These are phyloP conservation scores for Corynascus novoguineensis DNA, from an alignment of 495 filamentous ascomycete species.

Conservation along the genomic window DNA sequence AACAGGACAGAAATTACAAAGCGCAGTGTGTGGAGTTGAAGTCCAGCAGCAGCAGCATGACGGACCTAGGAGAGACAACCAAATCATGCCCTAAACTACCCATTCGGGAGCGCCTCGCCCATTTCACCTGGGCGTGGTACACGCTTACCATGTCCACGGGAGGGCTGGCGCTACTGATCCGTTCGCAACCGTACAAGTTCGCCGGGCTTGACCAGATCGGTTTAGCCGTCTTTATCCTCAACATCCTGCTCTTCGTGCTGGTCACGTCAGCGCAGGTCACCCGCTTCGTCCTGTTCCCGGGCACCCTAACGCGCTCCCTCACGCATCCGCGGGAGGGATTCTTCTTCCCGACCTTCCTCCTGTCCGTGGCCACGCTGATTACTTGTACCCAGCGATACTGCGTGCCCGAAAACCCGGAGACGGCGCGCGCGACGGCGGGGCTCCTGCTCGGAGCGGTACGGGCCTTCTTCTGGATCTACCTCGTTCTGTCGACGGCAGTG, in stretches of 20 bases:
- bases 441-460: conserved; percentile 35
- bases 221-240: conserved; percentile 55
- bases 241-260: conserved; percentile 54
- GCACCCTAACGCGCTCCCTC: conserved; percentile 49
- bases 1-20: background rate
- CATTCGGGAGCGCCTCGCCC: conserved; percentile 45
- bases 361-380: conserved; percentile 60
- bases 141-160: conserved; percentile 65
- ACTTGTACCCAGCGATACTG: conserved; percentile 57
- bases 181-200: conserved; percentile 54
- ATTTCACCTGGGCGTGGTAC: conserved; percentile 74
- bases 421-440: conserved; percentile 30
- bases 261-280: conserved; percentile 47
- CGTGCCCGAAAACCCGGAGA: conserved; percentile 30
- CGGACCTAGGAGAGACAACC: background rate
- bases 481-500: conserved; percentile 38
- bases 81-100: conserved; percentile 15
- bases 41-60: background rate
- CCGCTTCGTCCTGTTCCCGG: conserved; percentile 53
- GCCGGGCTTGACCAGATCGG: conserved; percentile 55
- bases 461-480: conserved; percentile 51
- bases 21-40: background rate
- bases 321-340: conserved; percentile 60
- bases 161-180: conserved; percentile 58
- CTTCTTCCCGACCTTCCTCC: conserved; percentile 63